Evolutionary conservation across 2,329 filamentous ascomycete genomes (phyloP).

Genomic region (Xylariaceae sp.): DNA sequence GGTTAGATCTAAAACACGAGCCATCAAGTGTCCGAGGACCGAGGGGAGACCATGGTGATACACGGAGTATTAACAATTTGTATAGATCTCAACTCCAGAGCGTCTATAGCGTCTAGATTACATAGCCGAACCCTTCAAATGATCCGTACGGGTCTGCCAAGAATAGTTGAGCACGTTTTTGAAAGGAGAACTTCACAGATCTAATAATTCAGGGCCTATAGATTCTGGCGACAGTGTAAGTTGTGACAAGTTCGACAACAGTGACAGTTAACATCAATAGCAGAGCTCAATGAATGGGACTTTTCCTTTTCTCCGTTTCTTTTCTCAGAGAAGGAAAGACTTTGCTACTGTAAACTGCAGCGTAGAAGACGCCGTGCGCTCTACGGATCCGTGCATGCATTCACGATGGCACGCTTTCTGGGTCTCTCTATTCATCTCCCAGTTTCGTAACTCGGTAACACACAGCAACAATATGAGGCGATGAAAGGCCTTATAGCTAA

Average conservation of each 20-base stretch:
- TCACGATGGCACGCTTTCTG: neutral
- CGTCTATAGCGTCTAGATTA: neutral
- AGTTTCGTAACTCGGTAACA: neutral
- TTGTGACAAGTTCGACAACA: neutral
- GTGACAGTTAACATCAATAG: neutral
- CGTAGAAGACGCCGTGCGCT: neutral
- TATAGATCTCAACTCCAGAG: too few relatives aligned
- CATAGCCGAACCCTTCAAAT: neutral
- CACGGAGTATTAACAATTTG: too few relatives aligned
- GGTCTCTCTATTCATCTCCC: neutral
- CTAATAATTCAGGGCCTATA: neutral
- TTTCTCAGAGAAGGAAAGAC: neutral
- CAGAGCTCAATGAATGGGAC: neutral
- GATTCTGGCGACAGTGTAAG: neutral
- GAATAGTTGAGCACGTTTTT: neutral
- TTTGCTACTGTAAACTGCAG: neutral
- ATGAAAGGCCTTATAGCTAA: neutral
- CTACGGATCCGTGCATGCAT: slow-evolving; percentile 6
- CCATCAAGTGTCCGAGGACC: neutral
- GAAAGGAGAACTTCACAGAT: neutral
- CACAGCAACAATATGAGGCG: neutral
- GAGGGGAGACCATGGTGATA: too few relatives aligned
- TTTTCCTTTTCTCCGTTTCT: neutral
- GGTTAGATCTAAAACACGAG: neutral
- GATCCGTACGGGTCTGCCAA: neutral